Evolutionary conservation across 768 basidiomycete species (phyloP), one percentile per base, ranked within the genome.

Genomic region (Vararia minispora): DNA sequence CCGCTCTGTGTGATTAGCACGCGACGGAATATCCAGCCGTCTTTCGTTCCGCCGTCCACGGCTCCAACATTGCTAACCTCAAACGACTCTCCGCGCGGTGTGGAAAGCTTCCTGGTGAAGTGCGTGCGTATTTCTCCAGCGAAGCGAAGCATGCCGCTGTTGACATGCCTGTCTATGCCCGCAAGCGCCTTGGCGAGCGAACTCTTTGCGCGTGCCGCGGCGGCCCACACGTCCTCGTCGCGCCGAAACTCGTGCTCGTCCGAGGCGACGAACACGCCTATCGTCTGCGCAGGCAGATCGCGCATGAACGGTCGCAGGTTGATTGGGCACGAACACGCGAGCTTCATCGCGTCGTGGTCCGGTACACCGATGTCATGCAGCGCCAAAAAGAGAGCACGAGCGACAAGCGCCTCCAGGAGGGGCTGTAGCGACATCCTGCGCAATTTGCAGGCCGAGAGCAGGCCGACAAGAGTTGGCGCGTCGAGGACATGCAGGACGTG

Each of bases 241-340:
- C 36, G 36, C 11, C 9, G 5, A 21, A 37, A 37, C 4, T 8
- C 16, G 36, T 37, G 36, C 26, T 28, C 17, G 21, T 37, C 36
- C 6, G 14, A 18, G 6, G 17, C 18, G 28, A 28, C 25, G 16
- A 37, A 20, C 10, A 16, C 17, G n/a, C 26, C 36, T 12, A 37
- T 28, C 4, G 17, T 21, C 7, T 13, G 27, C 18, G 17, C 36
- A n/a, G n/a, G n/a, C 10, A 25, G 14, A 21, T 37, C 36, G 17
- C 17, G 16, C 10, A 37, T 37, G 20, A 37, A 37, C 10, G 27
- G 36, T 12, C 36, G 36, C n/a, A 37, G 36, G 18, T 29, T 29
- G 28, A 37, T 37, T 14, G 36, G 36, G 9, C 21, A 22, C 3
- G 17, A 14, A 17, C 25, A 17, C 6, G 10, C 10, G 16, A 37